phyloP scores from a whole-genome alignment of 805 yeast genomes.

The Cyberlindnera misumaiensis region DNA sequence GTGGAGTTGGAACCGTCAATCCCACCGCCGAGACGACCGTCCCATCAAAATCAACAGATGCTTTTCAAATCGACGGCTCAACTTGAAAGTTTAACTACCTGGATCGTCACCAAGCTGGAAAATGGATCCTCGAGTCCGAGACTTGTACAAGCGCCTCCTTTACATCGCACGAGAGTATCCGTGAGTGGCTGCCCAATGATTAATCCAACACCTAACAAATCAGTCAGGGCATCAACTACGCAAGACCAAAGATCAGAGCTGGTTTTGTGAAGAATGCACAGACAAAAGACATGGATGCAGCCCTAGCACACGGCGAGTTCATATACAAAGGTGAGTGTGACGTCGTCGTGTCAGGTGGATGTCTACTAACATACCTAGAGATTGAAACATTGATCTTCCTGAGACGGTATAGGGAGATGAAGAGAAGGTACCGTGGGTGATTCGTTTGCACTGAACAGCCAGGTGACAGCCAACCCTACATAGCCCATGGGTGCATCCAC shows the following conservation, averaged over 20 bases:
- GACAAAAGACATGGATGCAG: slow-evolving; percentile 6
- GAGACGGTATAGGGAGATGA: slow-evolving; percentile 16
- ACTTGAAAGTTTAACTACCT: no score
- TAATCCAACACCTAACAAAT: not conserved
- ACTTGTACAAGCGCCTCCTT: slow-evolving; percentile 12
- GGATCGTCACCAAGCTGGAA: no score
- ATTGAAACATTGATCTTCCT: slow-evolving; percentile 18
- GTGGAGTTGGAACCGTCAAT: no score
- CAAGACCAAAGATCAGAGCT: slow-evolving; percentile 10
- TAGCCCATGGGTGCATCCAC: no score
- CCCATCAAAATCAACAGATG: no score
- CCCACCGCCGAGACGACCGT: no score
- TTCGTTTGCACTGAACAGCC: no score
- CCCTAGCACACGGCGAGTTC: slow-evolving; percentile 15
- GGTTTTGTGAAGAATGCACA: slow-evolving; percentile 9
- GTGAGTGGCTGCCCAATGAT: slow-evolving; percentile 5
- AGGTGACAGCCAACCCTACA: no score
- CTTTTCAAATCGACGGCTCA: no score
- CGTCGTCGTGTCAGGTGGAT: no score
- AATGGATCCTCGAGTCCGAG: slow-evolving; percentile 18
- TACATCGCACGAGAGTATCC: slow-evolving; percentile 18
- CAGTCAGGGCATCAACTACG: slow-evolving; percentile 14
- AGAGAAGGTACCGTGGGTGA: slow-evolving; percentile 13
- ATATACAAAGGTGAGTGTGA: slow-evolving; percentile 12
- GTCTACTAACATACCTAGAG: slow-evolving; percentile 8